Conservation (phyloP, 78 protist genomes). For the Dictyostelium brefeldianum region DNA sequence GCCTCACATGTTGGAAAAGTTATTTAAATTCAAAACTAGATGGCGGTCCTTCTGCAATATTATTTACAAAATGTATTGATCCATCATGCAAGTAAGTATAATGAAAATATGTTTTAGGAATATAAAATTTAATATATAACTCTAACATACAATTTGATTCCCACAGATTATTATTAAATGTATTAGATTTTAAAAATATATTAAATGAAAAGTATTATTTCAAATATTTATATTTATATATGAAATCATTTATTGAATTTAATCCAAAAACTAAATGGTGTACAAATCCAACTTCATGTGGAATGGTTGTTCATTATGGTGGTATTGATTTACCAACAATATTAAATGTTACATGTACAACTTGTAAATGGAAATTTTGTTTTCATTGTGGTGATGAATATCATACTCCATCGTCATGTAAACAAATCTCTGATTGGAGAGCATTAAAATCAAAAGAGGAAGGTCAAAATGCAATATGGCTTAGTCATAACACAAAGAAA, state of each 20-base stretch:
- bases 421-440: conserved; percentile 55
- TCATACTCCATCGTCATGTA: conserved; percentile 26
- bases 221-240: conserved; percentile 13
- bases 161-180: not conserved
- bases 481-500: conserved; percentile 52
- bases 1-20: conserved; percentile 32
- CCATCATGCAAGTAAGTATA: conserved; percentile 46
- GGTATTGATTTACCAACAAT: conserved; percentile 26
- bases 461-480: conserved; percentile 48
- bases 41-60: too few relatives aligned
- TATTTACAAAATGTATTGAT: conserved; percentile 44
- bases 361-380: conserved; percentile 58
- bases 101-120: not conserved
- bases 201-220: not conserved
- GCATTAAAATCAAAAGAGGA: conserved; percentile 41
- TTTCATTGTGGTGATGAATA: conserved; percentile 65
- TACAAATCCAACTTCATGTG: conserved; percentile 30
- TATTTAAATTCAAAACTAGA: not conserved
- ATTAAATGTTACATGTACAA: conserved; percentile 30
- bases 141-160: too few relatives aligned
- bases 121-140: too few relatives aligned
- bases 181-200: conserved; percentile 9
- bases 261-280: conserved; percentile 50
- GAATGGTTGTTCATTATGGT: not conserved
- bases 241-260: conserved; percentile 49